These are phyloP conservation scores for Penicillium subrubescens DNA, from an alignment of 495 filamentous ascomycete species.

Conservation along the genomic window DNA sequence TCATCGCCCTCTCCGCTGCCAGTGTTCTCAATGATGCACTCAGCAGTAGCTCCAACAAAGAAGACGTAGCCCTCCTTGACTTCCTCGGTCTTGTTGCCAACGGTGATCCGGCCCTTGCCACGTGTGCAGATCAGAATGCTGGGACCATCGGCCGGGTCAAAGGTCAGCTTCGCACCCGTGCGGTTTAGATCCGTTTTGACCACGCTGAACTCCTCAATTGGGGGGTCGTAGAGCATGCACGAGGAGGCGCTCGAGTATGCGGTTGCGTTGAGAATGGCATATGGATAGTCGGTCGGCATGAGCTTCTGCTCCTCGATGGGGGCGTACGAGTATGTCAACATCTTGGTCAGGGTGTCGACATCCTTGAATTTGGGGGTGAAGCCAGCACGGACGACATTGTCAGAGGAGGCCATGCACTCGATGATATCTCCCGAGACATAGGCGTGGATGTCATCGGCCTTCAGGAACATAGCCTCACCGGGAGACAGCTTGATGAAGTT, in stretches of 20 bases:
- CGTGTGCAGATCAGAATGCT: slow-evolving; percentile 89
- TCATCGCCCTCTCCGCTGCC: slow-evolving; percentile 45
- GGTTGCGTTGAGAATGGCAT: slow-evolving; percentile 71
- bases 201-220: slow-evolving; percentile 95
- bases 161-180: slow-evolving; percentile 75
- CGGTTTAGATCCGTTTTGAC: slow-evolving; percentile 75
- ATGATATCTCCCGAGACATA: slow-evolving; percentile 96
- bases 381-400: slow-evolving; percentile 96
- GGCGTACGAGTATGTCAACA: slow-evolving; percentile 93
- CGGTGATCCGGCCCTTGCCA: slow-evolving; percentile 78
- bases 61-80: slow-evolving; percentile 81
- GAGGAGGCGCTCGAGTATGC: slow-evolving; percentile 76
- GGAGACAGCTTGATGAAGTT: slow-evolving; percentile 79
- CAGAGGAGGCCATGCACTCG: slow-evolving; percentile 97
- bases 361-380: slow-evolving; percentile 99
- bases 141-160: slow-evolving; percentile 83
- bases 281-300: slow-evolving; percentile 78
- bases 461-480: slow-evolving; percentile 94
- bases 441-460: slow-evolving; percentile 95
- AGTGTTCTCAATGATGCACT: slow-evolving; percentile 74
- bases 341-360: slow-evolving; percentile 82
- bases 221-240: slow-evolving; percentile 82
- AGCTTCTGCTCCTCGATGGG: slow-evolving; percentile 96
- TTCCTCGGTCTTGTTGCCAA: slow-evolving; percentile 74
- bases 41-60: slow-evolving; percentile 91